phyloP scores from a whole-genome alignment of 73 alveolate genomes.

The Paramecium octaurelia region DNA sequence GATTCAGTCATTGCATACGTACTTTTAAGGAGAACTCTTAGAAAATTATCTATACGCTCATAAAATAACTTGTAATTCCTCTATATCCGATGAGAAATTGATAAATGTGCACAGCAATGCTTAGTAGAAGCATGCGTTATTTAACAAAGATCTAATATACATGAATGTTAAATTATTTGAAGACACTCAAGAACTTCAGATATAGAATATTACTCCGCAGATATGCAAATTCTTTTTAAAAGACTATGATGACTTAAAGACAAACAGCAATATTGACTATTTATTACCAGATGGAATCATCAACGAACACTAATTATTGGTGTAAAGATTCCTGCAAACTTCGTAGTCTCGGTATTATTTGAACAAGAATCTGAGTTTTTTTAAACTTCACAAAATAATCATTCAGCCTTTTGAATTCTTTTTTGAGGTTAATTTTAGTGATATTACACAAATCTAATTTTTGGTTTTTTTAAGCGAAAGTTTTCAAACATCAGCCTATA shows the following conservation, averaged over 20 bases:
- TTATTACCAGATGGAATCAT: constrained; percentile 14
- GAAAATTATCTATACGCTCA: not conserved
- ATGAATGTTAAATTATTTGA: not conserved
- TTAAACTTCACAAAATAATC: not conserved
- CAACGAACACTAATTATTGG: not conserved
- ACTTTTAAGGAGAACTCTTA: not conserved
- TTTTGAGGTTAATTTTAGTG: not conserved
- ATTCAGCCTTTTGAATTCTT: not conserved
- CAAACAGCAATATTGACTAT: not conserved
- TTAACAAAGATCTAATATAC: not conserved
- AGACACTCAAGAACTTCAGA: not conserved
- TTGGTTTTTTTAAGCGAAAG: not conserved
- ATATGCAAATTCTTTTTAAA: not conserved
- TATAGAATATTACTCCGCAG: not conserved
- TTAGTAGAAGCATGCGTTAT: not conserved
- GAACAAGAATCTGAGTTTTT: not conserved
- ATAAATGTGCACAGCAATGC: not conserved
- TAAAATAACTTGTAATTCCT: not conserved
- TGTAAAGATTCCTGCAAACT: not conserved
- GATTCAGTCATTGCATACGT: not conserved
- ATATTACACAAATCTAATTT: not conserved
- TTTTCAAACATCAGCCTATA: not conserved
- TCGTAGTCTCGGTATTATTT: not conserved
- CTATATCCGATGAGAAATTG: constrained; percentile 1
- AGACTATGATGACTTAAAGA: not conserved